Percentiles rank a stretch among this genome's conserved stretches.
Conservation (phyloP, 495 filamentous ascomycete genomes). For the Penicillium odoratum region DNA sequence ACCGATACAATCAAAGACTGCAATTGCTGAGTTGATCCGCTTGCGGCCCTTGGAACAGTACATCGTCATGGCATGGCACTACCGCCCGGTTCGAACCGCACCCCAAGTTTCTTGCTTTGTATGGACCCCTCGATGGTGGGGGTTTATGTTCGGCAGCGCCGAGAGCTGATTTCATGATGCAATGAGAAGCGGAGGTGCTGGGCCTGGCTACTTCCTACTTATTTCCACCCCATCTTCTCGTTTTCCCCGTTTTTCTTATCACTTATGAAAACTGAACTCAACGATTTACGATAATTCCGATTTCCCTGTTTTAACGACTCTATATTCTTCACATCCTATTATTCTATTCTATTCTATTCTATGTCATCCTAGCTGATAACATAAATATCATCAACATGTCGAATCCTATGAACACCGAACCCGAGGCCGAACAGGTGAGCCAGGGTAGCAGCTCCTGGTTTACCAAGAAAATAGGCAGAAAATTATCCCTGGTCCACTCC, state of each 20-base stretch:
- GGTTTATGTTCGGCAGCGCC: constrained; percentile 7
- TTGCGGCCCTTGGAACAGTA: constrained; percentile 15
- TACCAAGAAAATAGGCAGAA: constrained; percentile 22
- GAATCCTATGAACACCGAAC: constrained; percentile 10
- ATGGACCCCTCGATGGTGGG: constrained; percentile 8
- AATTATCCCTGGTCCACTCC: constrained; percentile 13
- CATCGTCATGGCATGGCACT: constrained; percentile 6
- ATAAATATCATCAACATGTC: constrained; percentile 21
- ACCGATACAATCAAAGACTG: constrained; percentile 9
- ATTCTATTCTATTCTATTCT: constrained; percentile 1
- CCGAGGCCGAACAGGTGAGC: constrained; percentile 17
- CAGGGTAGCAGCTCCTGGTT: constrained; percentile 20
- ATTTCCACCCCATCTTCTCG: constrained; percentile 7
- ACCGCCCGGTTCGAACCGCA: constrained; percentile 6
- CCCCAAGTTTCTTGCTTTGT: background rate
- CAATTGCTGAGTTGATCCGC: constrained; percentile 11
- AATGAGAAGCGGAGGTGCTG: constrained; percentile 9
- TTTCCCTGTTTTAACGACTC: constrained; percentile 12
- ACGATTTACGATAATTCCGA: constrained; percentile 20
- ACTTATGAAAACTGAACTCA: constrained; percentile 17
- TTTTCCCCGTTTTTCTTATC: background rate
- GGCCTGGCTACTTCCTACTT: constrained; percentile 20
- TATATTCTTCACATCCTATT: background rate
- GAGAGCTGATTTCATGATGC: constrained; percentile 28
- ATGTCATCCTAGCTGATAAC: constrained; percentile 1